Base-by-base conservation (phyloP, 306 rosid species). In the Quillaja saponaria region DNA sequence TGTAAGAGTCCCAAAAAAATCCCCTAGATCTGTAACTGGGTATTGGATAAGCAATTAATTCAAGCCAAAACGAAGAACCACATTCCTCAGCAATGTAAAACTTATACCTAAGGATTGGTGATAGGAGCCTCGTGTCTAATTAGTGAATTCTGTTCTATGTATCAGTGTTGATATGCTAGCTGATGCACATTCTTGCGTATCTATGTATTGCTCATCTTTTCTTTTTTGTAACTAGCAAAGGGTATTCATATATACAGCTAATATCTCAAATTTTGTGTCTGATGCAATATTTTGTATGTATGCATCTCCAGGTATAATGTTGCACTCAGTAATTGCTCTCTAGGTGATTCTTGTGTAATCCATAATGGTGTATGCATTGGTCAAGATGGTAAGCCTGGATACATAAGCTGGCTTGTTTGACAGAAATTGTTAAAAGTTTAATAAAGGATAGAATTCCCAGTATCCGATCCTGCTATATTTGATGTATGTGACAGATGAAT, bases 351-450 rank as follows among this genome's bases (percentile, higher is more conserved):
- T 15, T 91, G 98, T 69, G 66, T 88, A 47, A 79, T 91, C 55
- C 96, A 91, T 80, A 84, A 67, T 44, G 98, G 98, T 47, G 95
- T 81, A 41, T 86, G 95, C 90, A 71, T 91, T 71, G 98, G 96
- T 64, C 98, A 91, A 84, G 96, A 91, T 74, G 98, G 96, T 91
- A 84, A 80, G 73, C 62, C 61, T 67, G 42, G 19, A 12, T 42
- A 65, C 45, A 46, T 64, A 35, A 34, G 16, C 66, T 38, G 56
- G 13, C 78, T 60, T 64, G 41, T 47, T 52, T 70, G 35, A 41
- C 69, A 13, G 21, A 40, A 7, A 63, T 17, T 5, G 56, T 33
- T 39, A 13, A 15, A 33, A 40, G 49, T 66, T 11, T 16, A 53
- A 57, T 19, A 31, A 67, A 13, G 13, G 54, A 6, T 11, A 16